phyloP scores from a whole-genome alignment of 140 eudicot species.

The Stevia rebaudiana region DNA sequence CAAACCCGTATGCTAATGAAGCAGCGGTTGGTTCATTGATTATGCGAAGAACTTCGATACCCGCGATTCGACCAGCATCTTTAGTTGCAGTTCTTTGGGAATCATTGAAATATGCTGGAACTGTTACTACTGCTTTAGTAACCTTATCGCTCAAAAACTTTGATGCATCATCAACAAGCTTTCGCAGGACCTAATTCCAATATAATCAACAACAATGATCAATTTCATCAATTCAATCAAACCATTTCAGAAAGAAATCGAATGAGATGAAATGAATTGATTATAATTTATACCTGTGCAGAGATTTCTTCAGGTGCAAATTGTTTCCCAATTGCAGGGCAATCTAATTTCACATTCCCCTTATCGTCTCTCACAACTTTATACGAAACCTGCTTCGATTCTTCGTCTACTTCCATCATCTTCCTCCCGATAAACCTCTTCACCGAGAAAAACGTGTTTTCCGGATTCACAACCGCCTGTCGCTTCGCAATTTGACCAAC shows the following conservation, averaged over 20 bases:
- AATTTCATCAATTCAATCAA: no score
- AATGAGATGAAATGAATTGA: not conserved
- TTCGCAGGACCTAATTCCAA: slow-evolving; percentile 30
- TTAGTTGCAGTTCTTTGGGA: slow-evolving; percentile 66
- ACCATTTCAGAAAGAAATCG: no score
- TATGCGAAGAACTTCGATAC: slow-evolving; percentile 52
- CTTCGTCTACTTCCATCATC: slow-evolving; percentile 59
- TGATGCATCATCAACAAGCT: slow-evolving; percentile 65
- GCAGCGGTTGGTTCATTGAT: slow-evolving; percentile 66
- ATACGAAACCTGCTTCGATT: slow-evolving; percentile 53
- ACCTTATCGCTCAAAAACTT: slow-evolving; percentile 52
- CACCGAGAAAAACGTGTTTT: slow-evolving; percentile 50
- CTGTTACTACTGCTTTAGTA: slow-evolving; percentile 57
- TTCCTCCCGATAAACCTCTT: slow-evolving; percentile 57
- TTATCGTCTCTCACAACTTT: slow-evolving; percentile 46
- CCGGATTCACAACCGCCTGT: slow-evolving; percentile 63
- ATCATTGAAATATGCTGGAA: slow-evolving; percentile 60
- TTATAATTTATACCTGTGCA: slow-evolving; percentile 36
- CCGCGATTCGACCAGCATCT: slow-evolving; percentile 61
- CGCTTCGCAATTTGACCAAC: slow-evolving; percentile 59
- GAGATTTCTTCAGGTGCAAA: slow-evolving; percentile 59
- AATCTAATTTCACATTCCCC: slow-evolving; percentile 50
- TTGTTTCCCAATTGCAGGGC: slow-evolving; percentile 59
- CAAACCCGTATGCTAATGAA: slow-evolving; percentile 61
- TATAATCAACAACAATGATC: not conserved